Percentiles rank a stretch among this genome's conserved stretches.
phyloP scores from a whole-genome alignment of 2,329 filamentous ascomycete species.

The Trichoderma sp. region DNA sequence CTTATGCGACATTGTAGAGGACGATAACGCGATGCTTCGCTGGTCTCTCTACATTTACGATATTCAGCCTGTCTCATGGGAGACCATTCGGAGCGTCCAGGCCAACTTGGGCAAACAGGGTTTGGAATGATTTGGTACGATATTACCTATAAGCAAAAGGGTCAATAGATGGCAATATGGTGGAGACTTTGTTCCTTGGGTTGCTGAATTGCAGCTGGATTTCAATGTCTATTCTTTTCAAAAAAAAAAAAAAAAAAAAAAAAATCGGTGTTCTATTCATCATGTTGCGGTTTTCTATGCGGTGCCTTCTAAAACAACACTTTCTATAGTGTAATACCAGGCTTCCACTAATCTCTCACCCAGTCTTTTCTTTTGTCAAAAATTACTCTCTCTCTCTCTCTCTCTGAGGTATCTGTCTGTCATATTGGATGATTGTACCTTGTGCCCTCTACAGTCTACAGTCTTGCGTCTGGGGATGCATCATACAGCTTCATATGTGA shows the following conservation, averaged over 20 bases:
- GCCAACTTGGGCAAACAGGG: not conserved
- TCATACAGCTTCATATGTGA: not conserved
- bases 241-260: not conserved
- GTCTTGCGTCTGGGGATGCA: not conserved
- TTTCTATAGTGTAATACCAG: not conserved
- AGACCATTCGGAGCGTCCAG: constrained; percentile 28
- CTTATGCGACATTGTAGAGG: constrained; percentile 29
- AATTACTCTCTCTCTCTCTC: not conserved
- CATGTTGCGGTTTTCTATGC: not conserved
- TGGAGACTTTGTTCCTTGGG: not conserved
- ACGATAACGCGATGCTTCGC: constrained; percentile 25
- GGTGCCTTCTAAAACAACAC: not conserved
- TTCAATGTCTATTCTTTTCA: not conserved
- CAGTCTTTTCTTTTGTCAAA: not conserved
- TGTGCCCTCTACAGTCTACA: not conserved
- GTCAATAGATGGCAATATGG: not conserved
- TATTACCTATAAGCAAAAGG: not conserved
- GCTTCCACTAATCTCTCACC: not conserved
- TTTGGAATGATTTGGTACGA: not conserved
- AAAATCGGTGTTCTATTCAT: not conserved
- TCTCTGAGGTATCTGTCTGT: not conserved
- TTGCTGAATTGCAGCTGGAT: not conserved
- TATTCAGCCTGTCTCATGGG: constrained; percentile 32
- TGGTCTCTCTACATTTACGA: constrained; percentile 29
- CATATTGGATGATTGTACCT: not conserved